Evolutionary conservation across 805 yeast genomes (phyloP), one percentile per base, ranked within the genome.

Genomic region (Yarrowia alimentaria): DNA sequence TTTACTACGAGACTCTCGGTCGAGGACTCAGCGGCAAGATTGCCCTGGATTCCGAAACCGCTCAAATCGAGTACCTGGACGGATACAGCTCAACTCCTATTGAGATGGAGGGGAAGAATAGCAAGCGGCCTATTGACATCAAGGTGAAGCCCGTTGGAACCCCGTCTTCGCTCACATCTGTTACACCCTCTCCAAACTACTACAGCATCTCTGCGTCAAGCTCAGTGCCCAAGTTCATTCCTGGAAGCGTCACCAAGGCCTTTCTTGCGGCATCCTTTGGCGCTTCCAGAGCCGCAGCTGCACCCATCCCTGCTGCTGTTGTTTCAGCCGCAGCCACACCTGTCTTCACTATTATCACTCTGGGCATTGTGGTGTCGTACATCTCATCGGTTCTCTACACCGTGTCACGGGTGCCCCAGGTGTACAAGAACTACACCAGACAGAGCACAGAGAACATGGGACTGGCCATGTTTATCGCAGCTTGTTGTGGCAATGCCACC

Each of bases 371-470:
- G 0, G 63, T 85, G 32, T 89, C 97, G 0, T 90, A 96, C 94
- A 58, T 74, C 2, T 87, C 95, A 56, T 85, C 95, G 0, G 58
- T 67, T 5, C 79, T 86, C 50, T 90, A 91, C 62, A 75, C 88
- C 35, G 70, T 80, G 9, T 85, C 96, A 3, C 74, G 98, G 55
- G 64, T 88, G 38, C 98, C 98, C 1, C 98, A 90, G 62, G 69
- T 90, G 45, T 68, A 75, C 61, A 88, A 85, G 64, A 90, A 90
- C 66, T 82, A 78, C 63, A 59, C 69, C 48, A 72, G 96, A 30
- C 85, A 85, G 62, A 85, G 96, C 1, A 93, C 94, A 0, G 82
- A 83, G 25, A 97, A 96, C 2, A 72, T 89, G 2, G 85, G 96
- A 1, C 87, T 94, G 17, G 65, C 85, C 35, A 70, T 89, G 18